Conservation (phyloP, 768 basidiomycete genomes). For the Neoboletus subvelutipes region DNA sequence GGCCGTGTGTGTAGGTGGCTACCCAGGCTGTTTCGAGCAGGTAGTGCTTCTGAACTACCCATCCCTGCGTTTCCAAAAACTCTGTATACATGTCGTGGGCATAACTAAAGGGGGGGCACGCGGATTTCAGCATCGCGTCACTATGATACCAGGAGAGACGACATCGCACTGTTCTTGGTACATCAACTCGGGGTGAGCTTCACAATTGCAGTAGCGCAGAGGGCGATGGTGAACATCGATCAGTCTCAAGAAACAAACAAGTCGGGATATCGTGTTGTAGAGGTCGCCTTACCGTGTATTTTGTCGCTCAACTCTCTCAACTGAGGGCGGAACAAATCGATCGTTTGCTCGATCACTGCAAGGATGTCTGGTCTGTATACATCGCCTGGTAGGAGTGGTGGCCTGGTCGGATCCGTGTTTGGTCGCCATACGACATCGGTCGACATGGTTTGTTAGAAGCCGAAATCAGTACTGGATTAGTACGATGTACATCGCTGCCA, state of each 20-base stretch:
- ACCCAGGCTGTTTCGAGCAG: slow-evolving; percentile 75
- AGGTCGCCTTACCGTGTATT: slow-evolving; percentile 54
- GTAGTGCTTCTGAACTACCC: slow-evolving; percentile 60
- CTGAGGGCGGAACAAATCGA: slow-evolving; percentile 53
- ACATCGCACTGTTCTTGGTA: slow-evolving; percentile 61
- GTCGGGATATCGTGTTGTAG: neutral
- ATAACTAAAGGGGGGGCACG: slow-evolving; percentile 40
- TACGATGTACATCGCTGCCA: no score
- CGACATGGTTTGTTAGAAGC: slow-evolving; percentile 11
- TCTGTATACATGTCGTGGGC: slow-evolving; percentile 69
- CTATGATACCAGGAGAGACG: neutral
- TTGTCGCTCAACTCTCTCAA: slow-evolving; percentile 65
- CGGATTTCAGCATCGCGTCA: neutral
- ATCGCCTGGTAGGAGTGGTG: slow-evolving; percentile 26
- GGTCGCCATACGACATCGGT: slow-evolving; percentile 43
- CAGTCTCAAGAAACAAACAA: neutral
- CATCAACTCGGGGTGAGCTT: slow-evolving; percentile 71
- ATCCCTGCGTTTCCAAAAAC: slow-evolving; percentile 67
- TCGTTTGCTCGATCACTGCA: slow-evolving; percentile 54
- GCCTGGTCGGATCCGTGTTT: slow-evolving; percentile 21
- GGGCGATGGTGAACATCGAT: neutral
- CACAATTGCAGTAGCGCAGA: neutral
- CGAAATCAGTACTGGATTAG: no score
- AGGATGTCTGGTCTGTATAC: slow-evolving; percentile 61
- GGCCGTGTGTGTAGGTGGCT: slow-evolving; percentile 64